Percentiles rank a stretch among this genome's conserved stretches.
These are phyloP conservation scores for Quambalaria eucalypti DNA, from an alignment of 1,284 basidiomycete species.

Conservation along the genomic window DNA sequence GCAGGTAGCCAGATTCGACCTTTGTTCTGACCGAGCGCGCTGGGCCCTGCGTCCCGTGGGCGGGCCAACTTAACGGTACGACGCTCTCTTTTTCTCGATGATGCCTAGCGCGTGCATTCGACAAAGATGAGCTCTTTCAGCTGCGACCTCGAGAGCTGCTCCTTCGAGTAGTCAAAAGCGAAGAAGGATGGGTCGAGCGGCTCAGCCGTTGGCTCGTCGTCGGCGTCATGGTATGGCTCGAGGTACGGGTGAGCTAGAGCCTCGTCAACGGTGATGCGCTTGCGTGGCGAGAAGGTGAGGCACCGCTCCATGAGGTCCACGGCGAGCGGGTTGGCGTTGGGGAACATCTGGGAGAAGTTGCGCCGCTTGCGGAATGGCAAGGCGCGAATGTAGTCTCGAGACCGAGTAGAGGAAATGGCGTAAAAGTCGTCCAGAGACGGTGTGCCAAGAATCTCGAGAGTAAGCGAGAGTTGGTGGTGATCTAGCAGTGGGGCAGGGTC, in stretches of 20 bases:
- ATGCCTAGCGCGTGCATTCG: slow-evolving; percentile 11
- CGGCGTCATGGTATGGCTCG: slow-evolving; percentile 44
- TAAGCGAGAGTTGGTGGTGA: slow-evolving; percentile 54
- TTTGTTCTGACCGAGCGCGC: too few species aligned
- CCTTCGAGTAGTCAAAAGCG: slow-evolving; percentile 42
- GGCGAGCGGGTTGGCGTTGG: slow-evolving; percentile 73
- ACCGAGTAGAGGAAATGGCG: slow-evolving; percentile 65
- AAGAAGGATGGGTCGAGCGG: slow-evolving; percentile 44
- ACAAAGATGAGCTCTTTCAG: slow-evolving; percentile 41
- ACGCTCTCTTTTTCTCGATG: too few species aligned
- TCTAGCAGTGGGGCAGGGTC: slow-evolving; percentile 3
- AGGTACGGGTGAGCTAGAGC: slow-evolving; percentile 43
- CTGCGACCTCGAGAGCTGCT: slow-evolving; percentile 50
- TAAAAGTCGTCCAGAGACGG: slow-evolving; percentile 58
- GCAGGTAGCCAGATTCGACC: too few species aligned
- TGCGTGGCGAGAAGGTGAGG: slow-evolving; percentile 56
- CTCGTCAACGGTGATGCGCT: slow-evolving; percentile 44
- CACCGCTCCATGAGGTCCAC: slow-evolving; percentile 81
- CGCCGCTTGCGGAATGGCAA: slow-evolving; percentile 81
- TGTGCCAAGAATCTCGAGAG: slow-evolving; percentile 56
- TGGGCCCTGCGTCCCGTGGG: too few species aligned
- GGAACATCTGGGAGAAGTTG: slow-evolving; percentile 66
- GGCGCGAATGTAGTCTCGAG: slow-evolving; percentile 83
- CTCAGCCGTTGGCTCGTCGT: slow-evolving; percentile 41
- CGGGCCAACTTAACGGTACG: too few species aligned